Evolutionary conservation across 768 basidiomycete genomes (phyloP).

Genomic region (Tulasnella calospora): DNA sequence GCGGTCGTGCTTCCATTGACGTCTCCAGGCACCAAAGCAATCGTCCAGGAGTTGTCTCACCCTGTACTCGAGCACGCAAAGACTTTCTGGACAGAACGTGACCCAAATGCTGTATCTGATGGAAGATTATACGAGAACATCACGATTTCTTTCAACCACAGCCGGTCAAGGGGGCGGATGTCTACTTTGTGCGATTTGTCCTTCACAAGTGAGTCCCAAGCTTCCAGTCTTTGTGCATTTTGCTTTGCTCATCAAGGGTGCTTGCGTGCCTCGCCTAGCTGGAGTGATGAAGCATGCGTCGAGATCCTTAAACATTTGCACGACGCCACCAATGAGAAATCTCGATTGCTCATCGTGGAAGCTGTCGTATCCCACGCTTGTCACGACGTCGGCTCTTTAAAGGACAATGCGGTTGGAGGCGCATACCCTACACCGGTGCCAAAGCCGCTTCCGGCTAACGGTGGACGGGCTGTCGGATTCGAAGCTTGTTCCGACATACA

Average conservation of each 20-base stretch:
- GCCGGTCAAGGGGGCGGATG: constrained; percentile 23
- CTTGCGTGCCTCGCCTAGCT: not conserved
- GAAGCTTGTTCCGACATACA: not conserved
- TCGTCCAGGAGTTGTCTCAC: not conserved
- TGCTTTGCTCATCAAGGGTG: not conserved
- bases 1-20: not conserved
- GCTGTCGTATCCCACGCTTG: too few species aligned
- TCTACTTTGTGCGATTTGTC: constrained; percentile 23
- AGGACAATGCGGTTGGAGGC: not conserved
- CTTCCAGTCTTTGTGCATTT: not conserved
- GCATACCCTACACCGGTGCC: constrained; percentile 13
- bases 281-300: not conserved
- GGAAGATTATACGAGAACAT: not conserved
- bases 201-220: constrained; percentile 7
- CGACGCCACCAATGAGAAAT: not conserved
- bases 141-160: too few species aligned
- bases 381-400: not conserved
- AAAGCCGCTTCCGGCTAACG: too few species aligned
- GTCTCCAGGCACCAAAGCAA: not conserved
- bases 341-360: too few species aligned
- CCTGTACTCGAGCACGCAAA: not conserved
- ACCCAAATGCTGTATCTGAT: not conserved
- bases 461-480: too few species aligned
- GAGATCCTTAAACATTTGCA: constrained; percentile 25
- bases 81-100: not conserved